Evolutionary conservation across 768 basidiomycete species (phyloP).

Genomic region (Boletus patriciae): DNA sequence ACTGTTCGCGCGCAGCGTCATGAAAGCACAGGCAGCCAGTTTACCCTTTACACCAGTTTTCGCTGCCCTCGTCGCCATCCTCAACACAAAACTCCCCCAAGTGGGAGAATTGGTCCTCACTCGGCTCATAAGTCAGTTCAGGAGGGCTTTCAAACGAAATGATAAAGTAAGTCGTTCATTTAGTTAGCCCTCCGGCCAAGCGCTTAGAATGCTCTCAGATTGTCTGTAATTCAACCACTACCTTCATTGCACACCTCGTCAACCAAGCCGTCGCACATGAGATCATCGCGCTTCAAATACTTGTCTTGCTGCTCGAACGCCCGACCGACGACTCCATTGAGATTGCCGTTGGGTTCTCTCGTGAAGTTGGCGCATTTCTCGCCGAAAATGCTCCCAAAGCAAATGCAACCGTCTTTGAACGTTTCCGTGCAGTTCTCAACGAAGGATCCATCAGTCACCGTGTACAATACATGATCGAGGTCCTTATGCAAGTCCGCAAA

Average conservation of each 20-base stretch:
- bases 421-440: conserved; percentile 95
- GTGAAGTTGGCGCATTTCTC: conserved; percentile 95
- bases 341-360: conserved; percentile 96
- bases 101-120: conserved; percentile 90
- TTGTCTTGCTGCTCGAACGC: conserved; percentile 91
- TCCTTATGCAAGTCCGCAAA: conserved; percentile 97
- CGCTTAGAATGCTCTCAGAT: conserved; percentile 49
- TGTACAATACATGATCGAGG: conserved; percentile 99
- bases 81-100: conserved; percentile 97
- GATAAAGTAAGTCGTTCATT: conserved; percentile 73
- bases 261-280: conserved; percentile 94
- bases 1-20: conserved; percentile 88
- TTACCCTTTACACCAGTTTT: conserved; percentile 98
- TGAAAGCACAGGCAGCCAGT: conserved; percentile 97
- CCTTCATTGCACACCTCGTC: conserved; percentile 87
- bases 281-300: conserved; percentile 91
- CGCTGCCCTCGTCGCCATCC: conserved; percentile 87
- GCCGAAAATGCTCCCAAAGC: conserved; percentile 92
- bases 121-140: conserved; percentile 91
- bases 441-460: conserved; percentile 94
- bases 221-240: conserved; percentile 90
- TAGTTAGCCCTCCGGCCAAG: not conserved
- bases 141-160: conserved; percentile 92
- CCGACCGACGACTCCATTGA: conserved; percentile 98
- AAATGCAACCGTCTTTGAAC: conserved; percentile 92